Evolutionary conservation across 805 yeast genomes (phyloP), one percentile per base, ranked within the genome.

Genomic region (Ogataea corticis): DNA sequence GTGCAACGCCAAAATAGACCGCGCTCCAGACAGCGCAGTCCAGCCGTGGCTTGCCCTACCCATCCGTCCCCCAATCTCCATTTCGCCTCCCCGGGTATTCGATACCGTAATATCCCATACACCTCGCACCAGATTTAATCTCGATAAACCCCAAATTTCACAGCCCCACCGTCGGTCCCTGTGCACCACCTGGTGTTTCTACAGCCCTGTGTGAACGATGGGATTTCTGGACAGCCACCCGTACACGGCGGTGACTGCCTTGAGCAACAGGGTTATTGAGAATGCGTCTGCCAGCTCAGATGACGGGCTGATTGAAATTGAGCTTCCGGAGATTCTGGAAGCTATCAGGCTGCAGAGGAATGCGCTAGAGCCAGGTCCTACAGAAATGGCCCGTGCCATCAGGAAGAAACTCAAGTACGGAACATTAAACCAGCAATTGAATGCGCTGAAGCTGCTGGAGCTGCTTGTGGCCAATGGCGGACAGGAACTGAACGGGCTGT

Each of bases 351-450:
- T 70, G 21, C 70, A 72, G 43, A 51, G 44, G 13, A 55, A 55
- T 33, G 34, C 33, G 12, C 15, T 41, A 14, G 66, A 62, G 41
- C 61, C 64, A 1, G 75, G 83, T 6, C 71, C 83, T 40, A 65
- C 72, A 28, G 99, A 94, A 63, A 92, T 95, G 2, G 97, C 97
- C 0, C 73, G 98, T 34, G 95, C 96, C 1, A 69, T 94, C 17
- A 76, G 99, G 41, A 94, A 94, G 72, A 82, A 83, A 58, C 69
- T 94, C 60, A 94, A 95, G 67, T 86, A 92, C 60, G 98, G 97
- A n/a, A 59, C 73, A 2, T 61, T 66, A 4, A 66, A 69, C 15
- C 85, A 84, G 52, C 96, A 87, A 62, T 56, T 76, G 42, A 77
- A 87, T 37, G 86, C 96, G 0, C 63, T 90, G 50, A 58, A 62